Conservation (phyloP, 257 asterid species). For the Solanum chmielewskii region DNA sequence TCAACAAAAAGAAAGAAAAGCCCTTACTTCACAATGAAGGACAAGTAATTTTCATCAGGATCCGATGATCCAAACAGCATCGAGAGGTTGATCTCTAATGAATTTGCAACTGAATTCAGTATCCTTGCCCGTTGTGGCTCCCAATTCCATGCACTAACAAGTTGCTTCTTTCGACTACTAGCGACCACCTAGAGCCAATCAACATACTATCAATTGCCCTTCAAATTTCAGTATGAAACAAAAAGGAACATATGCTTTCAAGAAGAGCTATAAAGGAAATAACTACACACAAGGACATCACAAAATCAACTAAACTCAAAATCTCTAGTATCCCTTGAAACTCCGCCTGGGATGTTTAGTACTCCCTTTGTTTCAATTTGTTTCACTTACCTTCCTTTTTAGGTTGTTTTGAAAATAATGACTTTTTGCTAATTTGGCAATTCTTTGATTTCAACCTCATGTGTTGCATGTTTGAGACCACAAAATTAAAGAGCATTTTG, state of each 20-base stretch:
- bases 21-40: conserved; percentile 77
- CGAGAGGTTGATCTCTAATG: conserved; percentile 76
- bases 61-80: conserved; percentile 84
- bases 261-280: neutral
- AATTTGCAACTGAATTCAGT: conserved; percentile 70
- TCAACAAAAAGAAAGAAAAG: neutral
- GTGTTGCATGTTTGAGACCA: neutral
- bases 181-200: conserved; percentile 47
- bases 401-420: neutral
- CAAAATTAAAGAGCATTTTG: neutral
- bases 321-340: neutral
- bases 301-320: neutral
- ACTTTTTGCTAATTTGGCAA: neutral
- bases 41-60: conserved; percentile 80
- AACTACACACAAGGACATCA: neutral
- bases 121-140: conserved; percentile 70
- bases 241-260: neutral
- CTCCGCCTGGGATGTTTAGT: neutral
- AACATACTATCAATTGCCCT: neutral
- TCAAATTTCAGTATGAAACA: neutral
- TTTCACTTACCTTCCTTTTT: neutral
- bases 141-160: conserved; percentile 75
- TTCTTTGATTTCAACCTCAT: neutral
- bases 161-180: conserved; percentile 52
- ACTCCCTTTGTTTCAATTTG: neutral